These are phyloP conservation scores for Porphyra umbilicalis DNA, from an alignment of 31 red algal genomes.

Conservation along the genomic window DNA sequence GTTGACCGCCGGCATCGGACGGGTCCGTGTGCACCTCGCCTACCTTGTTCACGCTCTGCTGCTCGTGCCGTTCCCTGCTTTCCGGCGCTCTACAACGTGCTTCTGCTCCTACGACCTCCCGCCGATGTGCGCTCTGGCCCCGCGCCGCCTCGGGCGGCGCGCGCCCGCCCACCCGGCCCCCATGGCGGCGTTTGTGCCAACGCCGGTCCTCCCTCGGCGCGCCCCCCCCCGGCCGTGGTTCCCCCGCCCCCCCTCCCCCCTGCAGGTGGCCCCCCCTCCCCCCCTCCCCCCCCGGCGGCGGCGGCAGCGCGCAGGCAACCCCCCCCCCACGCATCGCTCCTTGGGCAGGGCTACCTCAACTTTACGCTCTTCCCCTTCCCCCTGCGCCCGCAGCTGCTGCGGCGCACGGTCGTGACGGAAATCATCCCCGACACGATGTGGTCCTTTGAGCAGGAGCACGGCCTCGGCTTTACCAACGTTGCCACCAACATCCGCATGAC, in stretches of 20 bases:
- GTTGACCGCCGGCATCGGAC: too few species aligned
- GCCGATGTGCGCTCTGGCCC: too few species aligned
- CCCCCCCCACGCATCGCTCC: neutral
- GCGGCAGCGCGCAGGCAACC: too few species aligned
- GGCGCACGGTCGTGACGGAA: neutral
- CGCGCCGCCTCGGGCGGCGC: too few species aligned
- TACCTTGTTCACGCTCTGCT: too few species aligned
- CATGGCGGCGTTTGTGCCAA: neutral
- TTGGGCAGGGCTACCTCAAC: constrained; percentile 1
- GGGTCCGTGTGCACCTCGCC: too few species aligned
- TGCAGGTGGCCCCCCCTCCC: neutral
- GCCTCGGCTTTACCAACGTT: constrained; percentile 5
- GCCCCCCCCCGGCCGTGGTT: neutral
- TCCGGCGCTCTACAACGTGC: too few species aligned
- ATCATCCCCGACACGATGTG: constrained; percentile 6
- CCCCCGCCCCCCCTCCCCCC: neutral
- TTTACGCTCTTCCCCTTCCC: constrained; percentile 9
- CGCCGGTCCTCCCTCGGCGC: neutral
- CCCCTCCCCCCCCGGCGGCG: neutral
- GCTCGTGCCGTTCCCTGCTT: too few species aligned
- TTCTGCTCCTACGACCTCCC: too few species aligned
- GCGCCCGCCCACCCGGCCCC: too few species aligned
- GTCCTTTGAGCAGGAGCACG: constrained; percentile 17
- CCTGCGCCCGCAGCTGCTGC: constrained; percentile 3
- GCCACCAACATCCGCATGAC: constrained; percentile 10